A percentile compares a stretch with the other conserved stretches of the same genome.
Evolutionary conservation across 352 stramenopile genomes (phyloP).

Genomic region (Phytophthora rubi): DNA sequence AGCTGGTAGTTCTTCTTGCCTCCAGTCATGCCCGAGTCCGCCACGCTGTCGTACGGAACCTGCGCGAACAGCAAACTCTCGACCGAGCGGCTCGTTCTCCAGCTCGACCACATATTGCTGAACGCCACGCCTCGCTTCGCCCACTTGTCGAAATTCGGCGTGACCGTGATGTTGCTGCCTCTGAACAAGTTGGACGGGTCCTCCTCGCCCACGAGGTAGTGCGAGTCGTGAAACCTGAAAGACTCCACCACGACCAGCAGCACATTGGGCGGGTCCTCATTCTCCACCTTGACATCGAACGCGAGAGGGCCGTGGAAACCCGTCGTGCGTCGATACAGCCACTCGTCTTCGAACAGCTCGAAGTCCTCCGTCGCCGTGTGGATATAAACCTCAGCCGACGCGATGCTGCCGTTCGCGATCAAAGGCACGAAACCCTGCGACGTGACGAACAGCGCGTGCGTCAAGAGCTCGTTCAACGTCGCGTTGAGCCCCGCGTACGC

Average conservation of each 20-base stretch:
- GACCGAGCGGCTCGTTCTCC: conserved; percentile 52
- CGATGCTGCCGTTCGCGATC: conserved; percentile 24
- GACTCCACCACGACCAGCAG: conserved; percentile 63
- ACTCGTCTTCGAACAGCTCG: conserved; percentile 23
- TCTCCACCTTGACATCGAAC: conserved; percentile 51
- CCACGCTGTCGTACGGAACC: conserved; percentile 42
- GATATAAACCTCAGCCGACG: conserved; percentile 16
- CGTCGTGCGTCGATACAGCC: conserved; percentile 46
- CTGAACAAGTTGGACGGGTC: conserved; percentile 41
- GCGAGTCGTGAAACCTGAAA: conserved; percentile 62
- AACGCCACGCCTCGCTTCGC: conserved; percentile 57
- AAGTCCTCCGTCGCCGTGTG: conserved; percentile 30
- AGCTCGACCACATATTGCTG: conserved; percentile 50
- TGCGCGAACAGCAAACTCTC: conserved; percentile 57
- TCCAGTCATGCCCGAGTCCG: conserved; percentile 19
- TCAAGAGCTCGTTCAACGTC: conserved; percentile 40
- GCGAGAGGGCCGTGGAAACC: conserved; percentile 52
- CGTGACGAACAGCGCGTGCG: conserved; percentile 22
- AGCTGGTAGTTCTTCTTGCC: conserved; percentile 35
- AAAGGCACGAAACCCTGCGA: conserved; percentile 26
- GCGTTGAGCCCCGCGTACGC: conserved; percentile 21
- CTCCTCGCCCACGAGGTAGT: conserved; percentile 54
- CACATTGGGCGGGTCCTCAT: conserved; percentile 51
- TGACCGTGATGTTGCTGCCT: conserved; percentile 41
- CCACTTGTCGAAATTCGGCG: conserved; percentile 60